Evolutionary conservation across 176 grass and related monocot species (phyloP), one percentile per base, ranked within the genome.

Genomic region (Oryza meridionalis): DNA sequence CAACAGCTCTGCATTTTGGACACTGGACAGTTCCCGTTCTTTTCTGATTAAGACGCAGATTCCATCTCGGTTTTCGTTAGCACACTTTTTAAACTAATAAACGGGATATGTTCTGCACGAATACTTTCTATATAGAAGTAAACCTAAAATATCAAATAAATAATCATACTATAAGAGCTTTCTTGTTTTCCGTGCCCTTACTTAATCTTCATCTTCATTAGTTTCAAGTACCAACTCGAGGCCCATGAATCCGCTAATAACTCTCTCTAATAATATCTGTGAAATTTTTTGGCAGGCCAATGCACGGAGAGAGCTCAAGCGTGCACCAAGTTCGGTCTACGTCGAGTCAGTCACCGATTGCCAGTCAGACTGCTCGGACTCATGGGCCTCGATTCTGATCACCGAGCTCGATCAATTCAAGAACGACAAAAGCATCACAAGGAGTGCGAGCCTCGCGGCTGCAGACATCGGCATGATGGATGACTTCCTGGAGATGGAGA

Each of bases 401-500:
- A 68, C 72, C 19, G 94, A 97, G 83, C 88, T 94, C 2, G 90
- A 97, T 29, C 94, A 94, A 62, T 81, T 83, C 88, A 97, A 84
- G 82, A 97, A 65, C 43, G 94, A 92, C 68, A 97, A 82, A 81
- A 58, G 83, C 66, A 72, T 47, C 84, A 70, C 66, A 4, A 87
- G 71, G 84, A 79, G 66, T 33, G 53, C 38, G n/a, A 91, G 26
- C 78, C 64, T 85, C 67, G 70, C 68, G 16, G 11, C 81, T 29
- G 77, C 76, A 31, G 88, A 94, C 68, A 84, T 81, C 15, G 83
- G 75, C 38, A 75, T 87, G 47, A 87, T 97, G 86, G 88, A 94
- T 62, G 94, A 94, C 85, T 97, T 97, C 85, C 82, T 92, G 61
- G 90, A 97, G 79, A 97, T 94, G 92, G 94, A 97, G 86, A 94